Conservation (phyloP, 768 basidiomycete genomes). For the Lentinula guzmanii region DNA sequence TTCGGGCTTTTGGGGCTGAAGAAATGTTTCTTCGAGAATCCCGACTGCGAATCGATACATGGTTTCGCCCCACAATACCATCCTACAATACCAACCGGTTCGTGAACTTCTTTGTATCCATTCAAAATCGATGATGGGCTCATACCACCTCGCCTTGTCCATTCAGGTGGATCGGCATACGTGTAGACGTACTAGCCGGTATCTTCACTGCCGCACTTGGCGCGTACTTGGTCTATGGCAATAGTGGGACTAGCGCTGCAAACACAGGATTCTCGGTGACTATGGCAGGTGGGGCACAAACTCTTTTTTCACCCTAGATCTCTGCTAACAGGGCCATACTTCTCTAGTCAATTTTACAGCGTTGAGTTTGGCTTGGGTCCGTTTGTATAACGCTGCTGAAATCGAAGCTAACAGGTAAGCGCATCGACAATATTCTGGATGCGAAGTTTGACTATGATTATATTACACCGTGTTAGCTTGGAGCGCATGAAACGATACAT, state of each 20-base stretch:
- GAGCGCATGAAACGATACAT: constrained; percentile 71
- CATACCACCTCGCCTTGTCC: too few species aligned
- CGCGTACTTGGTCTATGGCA: constrained; percentile 45
- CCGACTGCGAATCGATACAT: constrained; percentile 48
- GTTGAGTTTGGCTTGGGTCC: constrained; percentile 45
- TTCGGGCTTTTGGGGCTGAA: constrained; percentile 64
- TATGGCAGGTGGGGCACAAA: constrained; percentile 31
- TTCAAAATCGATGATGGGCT: too few species aligned
- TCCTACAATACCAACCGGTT: constrained; percentile 47
- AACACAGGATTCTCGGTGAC: constrained; percentile 49
- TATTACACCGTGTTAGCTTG: constrained; percentile 27
- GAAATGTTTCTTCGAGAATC: constrained; percentile 37
- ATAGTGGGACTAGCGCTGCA: constrained; percentile 29
- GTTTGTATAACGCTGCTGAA: constrained; percentile 37
- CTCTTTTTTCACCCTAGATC: not conserved
- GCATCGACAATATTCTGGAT: not conserved
- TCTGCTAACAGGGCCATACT: not conserved
- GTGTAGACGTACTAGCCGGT: constrained; percentile 52
- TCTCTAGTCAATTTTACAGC: constrained; percentile 44
- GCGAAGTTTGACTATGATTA: not conserved
- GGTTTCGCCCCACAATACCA: constrained; percentile 35
- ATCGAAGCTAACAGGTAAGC: constrained; percentile 38
- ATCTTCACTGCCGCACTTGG: constrained; percentile 51
- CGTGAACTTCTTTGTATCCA: not conserved
- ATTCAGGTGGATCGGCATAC: constrained; percentile 32